Conservation (phyloP, 2,329 filamentous ascomycete genomes). For the Chaetothyriales sp. region DNA sequence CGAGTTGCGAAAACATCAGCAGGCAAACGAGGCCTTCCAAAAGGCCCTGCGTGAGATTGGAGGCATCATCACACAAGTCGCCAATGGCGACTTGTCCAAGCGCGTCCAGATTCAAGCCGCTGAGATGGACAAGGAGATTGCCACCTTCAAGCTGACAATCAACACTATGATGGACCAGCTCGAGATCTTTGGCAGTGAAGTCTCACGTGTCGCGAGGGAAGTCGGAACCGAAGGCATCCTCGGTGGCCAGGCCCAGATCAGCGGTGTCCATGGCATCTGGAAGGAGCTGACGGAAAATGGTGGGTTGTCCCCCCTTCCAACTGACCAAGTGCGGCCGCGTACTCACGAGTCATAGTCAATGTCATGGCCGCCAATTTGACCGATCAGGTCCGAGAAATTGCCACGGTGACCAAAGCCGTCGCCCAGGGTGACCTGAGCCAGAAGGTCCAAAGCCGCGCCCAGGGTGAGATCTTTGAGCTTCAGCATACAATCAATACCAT, state of each 20-base stretch:
- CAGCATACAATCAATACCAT: slow-evolving; percentile 83
- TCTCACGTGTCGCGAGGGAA: slow-evolving; percentile 84
- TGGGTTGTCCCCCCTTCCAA: slow-evolving; percentile 23
- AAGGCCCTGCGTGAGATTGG: slow-evolving; percentile 94
- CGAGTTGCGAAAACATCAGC: slow-evolving; percentile 91
- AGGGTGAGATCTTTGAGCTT: slow-evolving; percentile 68
- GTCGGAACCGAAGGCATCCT: slow-evolving; percentile 92
- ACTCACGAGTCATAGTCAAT: slow-evolving; percentile 43
- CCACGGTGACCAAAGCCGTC: slow-evolving; percentile 69
- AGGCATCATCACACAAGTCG: slow-evolving; percentile 92
- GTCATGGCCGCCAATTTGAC: slow-evolving; percentile 74
- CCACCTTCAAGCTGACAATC: slow-evolving; percentile 93
- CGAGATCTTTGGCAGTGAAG: slow-evolving; percentile 90
- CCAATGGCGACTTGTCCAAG: slow-evolving; percentile 88
- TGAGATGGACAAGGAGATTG: slow-evolving; percentile 97
- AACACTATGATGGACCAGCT: slow-evolving; percentile 99
- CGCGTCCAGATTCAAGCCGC: slow-evolving; percentile 91
- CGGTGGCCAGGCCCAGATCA: slow-evolving; percentile 84
- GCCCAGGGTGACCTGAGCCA: slow-evolving; percentile 71
- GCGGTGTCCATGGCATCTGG: slow-evolving; percentile 92
- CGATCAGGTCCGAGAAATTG: slow-evolving; percentile 74
- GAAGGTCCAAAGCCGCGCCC: slow-evolving; percentile 68
- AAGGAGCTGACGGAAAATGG: slow-evolving; percentile 86
- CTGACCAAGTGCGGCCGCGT: not conserved
- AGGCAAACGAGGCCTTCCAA: slow-evolving; percentile 96